Evolutionary conservation across 1,284 basidiomycete genomes (phyloP).

Genomic region (Ceratobasidium sp.): DNA sequence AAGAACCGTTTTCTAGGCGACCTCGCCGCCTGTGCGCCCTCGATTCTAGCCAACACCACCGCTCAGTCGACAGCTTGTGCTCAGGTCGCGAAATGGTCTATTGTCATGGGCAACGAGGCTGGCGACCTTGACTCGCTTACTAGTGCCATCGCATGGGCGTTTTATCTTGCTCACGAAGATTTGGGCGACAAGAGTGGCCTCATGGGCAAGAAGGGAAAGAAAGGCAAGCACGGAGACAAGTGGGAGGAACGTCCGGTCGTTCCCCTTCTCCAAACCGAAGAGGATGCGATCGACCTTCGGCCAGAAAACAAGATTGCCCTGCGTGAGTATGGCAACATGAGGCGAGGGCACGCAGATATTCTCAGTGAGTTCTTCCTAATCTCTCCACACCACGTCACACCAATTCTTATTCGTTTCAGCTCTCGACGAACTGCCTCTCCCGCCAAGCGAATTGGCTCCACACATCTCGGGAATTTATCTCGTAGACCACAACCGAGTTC

Average conservation of each 20-base stretch:
- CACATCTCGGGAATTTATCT: constrained; percentile 25
- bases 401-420: neutral
- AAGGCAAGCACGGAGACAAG: constrained; percentile 2
- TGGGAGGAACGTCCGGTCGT: constrained; percentile 28
- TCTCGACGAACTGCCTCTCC: constrained; percentile 21
- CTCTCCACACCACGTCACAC: constrained; percentile 4
- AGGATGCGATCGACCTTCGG: constrained; percentile 32
- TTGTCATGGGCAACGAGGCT: constrained; percentile 41
- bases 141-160: constrained; percentile 33
- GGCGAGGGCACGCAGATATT: constrained; percentile 37
- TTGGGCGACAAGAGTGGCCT: constrained; percentile 2
- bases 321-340: constrained; percentile 35
- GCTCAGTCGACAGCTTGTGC: constrained; percentile 29
- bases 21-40: constrained; percentile 18
- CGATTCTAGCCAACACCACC: constrained; percentile 16
- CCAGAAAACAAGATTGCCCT: constrained; percentile 37
- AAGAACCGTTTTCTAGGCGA: constrained; percentile 29
- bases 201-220: neutral
- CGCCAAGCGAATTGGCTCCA: constrained; percentile 13
- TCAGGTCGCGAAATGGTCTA: constrained; percentile 19
- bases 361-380: neutral
- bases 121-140: constrained; percentile 36
- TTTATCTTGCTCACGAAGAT: constrained; percentile 31
- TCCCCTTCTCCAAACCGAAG: constrained; percentile 35
- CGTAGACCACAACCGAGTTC: constrained; percentile 30